Base-by-base conservation (phyloP, 2,329 filamentous ascomycete genomes). In the Aspergillus eucalypticola region DNA sequence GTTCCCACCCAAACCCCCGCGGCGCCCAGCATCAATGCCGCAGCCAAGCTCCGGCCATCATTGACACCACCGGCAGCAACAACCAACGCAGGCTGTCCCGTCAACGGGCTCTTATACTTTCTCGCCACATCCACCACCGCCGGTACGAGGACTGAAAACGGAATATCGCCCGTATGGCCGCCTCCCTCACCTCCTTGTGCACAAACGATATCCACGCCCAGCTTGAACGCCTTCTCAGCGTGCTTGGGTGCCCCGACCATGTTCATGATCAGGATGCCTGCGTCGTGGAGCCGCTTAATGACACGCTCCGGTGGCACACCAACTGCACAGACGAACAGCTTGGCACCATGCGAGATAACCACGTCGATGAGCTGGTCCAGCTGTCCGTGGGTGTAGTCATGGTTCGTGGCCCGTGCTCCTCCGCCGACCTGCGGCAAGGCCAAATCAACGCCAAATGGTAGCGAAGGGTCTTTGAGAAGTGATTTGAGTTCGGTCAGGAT, bases 201-300 rank as follows among this genome's bases (percentile, higher is more conserved):
- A 74, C 92, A 96, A 5, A 98, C 85, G 65, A 97, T 88, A 77
- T 98, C 94, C 8, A 96, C 92, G 46, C 94, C 94, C 0, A 89
- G 85, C 53, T 92, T 86, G 3, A 98, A 81, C 2, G 93, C 93
- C 79, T 97, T 97, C 74, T 89, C 85, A 0, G 93, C 93, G 75
- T 98, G 94, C 74, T 90, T 92, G 2, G 94, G 93, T 69, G 93
- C 90, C 0, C 94, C 94, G 19, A 97, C 92, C 93, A 97, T 97
- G 76, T 97, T 97, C 92, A 97, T 97, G 38, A 97, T 83, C 60
- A 96, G 73, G 42, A 98, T 90, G 0, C 90, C 90, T 0, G 90
- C 89, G 8, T 83, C 82, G 72, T 98, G 94, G 48, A 98, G 82
- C 49, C 87, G 80, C 67, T 91, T 87, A 59, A 97, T 89, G 4